These are phyloP conservation scores for Colletotrichum agaves DNA, from an alignment of 2,329 filamentous ascomycete genomes.

Conservation along the genomic window DNA sequence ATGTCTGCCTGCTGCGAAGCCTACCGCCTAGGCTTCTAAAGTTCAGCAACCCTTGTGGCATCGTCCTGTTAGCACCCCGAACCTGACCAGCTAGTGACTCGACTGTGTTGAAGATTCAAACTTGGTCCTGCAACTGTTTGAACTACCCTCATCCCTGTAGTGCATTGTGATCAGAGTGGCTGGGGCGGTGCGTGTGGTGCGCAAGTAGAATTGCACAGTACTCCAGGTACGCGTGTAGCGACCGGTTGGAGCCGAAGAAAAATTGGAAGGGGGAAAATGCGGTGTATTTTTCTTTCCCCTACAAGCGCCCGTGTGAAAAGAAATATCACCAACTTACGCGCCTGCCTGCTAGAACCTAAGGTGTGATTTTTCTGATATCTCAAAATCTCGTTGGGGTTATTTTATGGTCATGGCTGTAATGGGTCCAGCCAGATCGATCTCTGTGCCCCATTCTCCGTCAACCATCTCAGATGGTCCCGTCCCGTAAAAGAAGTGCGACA, in stretches of 20 bases:
- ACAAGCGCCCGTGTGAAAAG: not conserved
- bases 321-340: not conserved
- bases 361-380: constrained; percentile 3
- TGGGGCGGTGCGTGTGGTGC: constrained; percentile 19
- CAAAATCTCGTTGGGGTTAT: constrained; percentile 1
- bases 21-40: too few species aligned
- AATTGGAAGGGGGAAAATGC: not conserved
- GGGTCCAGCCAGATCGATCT: constrained; percentile 36
- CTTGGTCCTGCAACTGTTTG: constrained; percentile 27
- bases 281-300: not conserved
- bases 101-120: constrained; percentile 8
- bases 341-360: not conserved
- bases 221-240: not conserved
- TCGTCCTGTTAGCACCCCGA: not conserved
- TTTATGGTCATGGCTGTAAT: constrained; percentile 26
- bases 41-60: too few species aligned
- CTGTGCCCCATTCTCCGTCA: constrained; percentile 34
- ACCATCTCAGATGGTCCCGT: constrained; percentile 36
- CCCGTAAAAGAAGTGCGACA: constrained; percentile 21
- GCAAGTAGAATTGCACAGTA: not conserved
- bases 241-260: constrained; percentile 2
- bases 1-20: not conserved
- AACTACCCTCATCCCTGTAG: constrained; percentile 28
- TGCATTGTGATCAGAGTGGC: constrained; percentile 21
- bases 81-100: not conserved